These are phyloP conservation scores for Lophium mytilinum DNA, from an alignment of 495 filamentous ascomycete species.

Conservation along the genomic window DNA sequence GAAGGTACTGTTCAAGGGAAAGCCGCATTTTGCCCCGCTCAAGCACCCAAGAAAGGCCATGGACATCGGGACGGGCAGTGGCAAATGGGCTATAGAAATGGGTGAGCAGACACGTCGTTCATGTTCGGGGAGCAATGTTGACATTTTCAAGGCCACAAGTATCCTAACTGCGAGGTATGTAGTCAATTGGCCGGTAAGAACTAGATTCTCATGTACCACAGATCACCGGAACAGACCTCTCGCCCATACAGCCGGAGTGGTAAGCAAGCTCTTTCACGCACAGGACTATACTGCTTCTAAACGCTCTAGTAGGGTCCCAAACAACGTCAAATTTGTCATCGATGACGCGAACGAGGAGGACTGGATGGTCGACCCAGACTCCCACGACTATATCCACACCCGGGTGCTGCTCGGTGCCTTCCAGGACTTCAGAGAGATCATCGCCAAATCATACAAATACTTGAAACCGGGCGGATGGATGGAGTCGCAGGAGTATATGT, in stretches of 20 bases:
- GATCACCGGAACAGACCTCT: slow-evolving; percentile 31
- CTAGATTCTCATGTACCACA: neutral
- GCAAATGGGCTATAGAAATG: slow-evolving; percentile 33
- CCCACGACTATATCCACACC: slow-evolving; percentile 30
- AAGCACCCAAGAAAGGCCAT: slow-evolving; percentile 23
- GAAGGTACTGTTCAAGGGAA: slow-evolving; percentile 27
- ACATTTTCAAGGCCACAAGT: neutral
- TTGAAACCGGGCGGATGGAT: slow-evolving; percentile 30
- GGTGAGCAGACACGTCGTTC: slow-evolving; percentile 13
- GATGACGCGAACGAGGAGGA: slow-evolving; percentile 33
- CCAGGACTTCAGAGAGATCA: slow-evolving; percentile 29
- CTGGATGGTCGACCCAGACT: slow-evolving; percentile 25
- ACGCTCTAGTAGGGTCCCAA: slow-evolving; percentile 17
- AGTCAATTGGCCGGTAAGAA: slow-evolving; percentile 8
- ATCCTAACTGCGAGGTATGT: slow-evolving; percentile 4
- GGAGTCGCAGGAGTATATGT: slow-evolving; percentile 29
- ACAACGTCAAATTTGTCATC: slow-evolving; percentile 32
- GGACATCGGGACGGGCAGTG: slow-evolving; percentile 31
- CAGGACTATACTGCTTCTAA: neutral
- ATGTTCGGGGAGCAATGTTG: neutral
- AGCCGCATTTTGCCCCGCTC: slow-evolving; percentile 26
- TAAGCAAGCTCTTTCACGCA: slow-evolving; percentile 1
- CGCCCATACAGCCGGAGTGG: slow-evolving; percentile 31
- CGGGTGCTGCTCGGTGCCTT: slow-evolving; percentile 27
- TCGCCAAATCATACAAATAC: slow-evolving; percentile 24